Percentiles rank a stretch among this genome's conserved stretches.
Evolutionary conservation across 139 green algal species (phyloP).

Genomic region (Chlamydomonas incerta): DNA sequence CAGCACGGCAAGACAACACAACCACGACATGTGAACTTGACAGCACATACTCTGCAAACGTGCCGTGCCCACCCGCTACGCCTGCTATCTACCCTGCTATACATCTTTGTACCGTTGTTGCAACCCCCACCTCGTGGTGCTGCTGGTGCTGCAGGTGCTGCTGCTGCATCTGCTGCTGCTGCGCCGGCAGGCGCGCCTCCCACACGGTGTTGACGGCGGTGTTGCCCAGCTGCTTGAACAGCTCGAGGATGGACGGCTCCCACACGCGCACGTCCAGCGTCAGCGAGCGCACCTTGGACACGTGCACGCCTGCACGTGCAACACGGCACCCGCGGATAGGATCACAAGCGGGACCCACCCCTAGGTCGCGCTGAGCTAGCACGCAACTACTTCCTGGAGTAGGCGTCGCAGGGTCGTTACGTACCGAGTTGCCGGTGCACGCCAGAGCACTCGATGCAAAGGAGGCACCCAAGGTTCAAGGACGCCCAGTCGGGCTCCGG

Average conservation of each 20-base stretch:
- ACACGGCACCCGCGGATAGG: no score
- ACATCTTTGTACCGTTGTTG: no score
- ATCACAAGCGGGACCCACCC: no score
- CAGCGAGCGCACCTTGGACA: constrained; percentile 82
- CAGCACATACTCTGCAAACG: no score
- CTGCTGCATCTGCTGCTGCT: neutral
- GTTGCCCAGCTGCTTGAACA: constrained; percentile 47
- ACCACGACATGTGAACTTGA: no score
- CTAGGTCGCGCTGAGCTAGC: no score
- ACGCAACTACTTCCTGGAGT: no score
- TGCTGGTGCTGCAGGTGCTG: constrained; percentile 5
- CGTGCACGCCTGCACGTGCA: constrained; percentile 75
- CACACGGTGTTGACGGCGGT: constrained; percentile 48
- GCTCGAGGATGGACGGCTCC: constrained; percentile 30
- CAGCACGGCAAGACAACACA: no score
- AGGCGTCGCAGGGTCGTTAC: no score
- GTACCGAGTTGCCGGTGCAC: constrained; percentile 88
- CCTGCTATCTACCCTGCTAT: no score
- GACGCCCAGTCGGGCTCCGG: constrained; percentile 89
- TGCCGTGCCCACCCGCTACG: no score
- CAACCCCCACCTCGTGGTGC: neutral
- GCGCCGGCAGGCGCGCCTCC: constrained; percentile 46
- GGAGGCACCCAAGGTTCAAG: constrained; percentile 89
- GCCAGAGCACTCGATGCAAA: constrained; percentile 95
- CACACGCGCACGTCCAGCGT: constrained; percentile 82